Evolutionary conservation across 2,329 filamentous ascomycete species (phyloP), one percentile per base, ranked within the genome.

Genomic region (Akanthomyces dipterigenus): DNA sequence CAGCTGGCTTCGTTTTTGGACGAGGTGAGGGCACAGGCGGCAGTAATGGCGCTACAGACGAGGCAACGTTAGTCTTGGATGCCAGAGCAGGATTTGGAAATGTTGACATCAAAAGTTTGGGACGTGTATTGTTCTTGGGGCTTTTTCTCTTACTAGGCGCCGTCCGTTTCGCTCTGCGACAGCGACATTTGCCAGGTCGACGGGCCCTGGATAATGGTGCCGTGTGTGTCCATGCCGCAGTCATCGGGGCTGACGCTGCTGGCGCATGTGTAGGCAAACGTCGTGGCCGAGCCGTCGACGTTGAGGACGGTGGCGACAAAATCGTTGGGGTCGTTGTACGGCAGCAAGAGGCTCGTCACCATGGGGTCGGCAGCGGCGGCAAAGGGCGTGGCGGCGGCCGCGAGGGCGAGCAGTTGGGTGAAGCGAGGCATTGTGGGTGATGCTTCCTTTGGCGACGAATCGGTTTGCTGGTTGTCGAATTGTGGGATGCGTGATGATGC

Each of bases 271-370:
- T 74, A 49, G 50, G 64, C 65, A 50, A 69, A 66, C 2, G 73
- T 76, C 1, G 73, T 75, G 50, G 69, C 67, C 9, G 54, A 63
- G 11, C 49, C 56, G 38, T 68, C 67, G 61, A 64, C 72, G 8
- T 63, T 65, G 45, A 74, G 51, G 56, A 75, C 64, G n/a, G 73
- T 73, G 36, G 67, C 73, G 8, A 66, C 66, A 14, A 71, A 53
- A 11, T 56, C 48, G 20, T 68, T 62, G 12, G 64, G 5, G 50
- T 70, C 67, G 50, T 62, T 64, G 43, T 64, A 46, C 31, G 69
- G 68, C 48, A 73, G 63, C 31, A 74, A 60, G 49, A 75, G 62
- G 45, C 63, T 62, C 22, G 56, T 59, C 55, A 72, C 65, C 6
- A 64, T 57, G 38, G 68, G 28, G 36, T 38, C 36, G 26, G 34